Conservation (phyloP, 148 eudicot species). For the Limonium bicolor region DNA sequence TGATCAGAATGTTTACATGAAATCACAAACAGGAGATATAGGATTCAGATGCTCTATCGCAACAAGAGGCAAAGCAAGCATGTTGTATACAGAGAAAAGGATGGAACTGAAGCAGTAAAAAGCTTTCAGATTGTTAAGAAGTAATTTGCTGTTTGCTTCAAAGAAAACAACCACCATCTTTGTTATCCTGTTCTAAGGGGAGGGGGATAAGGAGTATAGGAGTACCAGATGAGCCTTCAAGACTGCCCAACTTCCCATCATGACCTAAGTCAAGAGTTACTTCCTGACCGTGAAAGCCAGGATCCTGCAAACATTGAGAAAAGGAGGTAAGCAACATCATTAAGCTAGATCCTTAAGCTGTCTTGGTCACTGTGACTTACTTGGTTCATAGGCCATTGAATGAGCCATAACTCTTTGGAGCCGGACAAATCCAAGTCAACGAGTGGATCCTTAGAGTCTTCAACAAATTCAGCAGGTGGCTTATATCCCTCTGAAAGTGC, state of each 20-base stretch:
- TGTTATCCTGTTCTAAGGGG: too few relatives aligned
- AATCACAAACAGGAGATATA: too few relatives aligned
- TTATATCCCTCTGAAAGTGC: conserved; percentile 11
- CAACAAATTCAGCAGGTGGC: conserved; percentile 31
- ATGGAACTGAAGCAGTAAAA: too few relatives aligned
- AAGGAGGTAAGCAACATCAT: not conserved
- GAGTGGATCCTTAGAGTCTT: conserved; percentile 34
- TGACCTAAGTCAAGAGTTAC: conserved; percentile 39
- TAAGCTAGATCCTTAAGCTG: too few relatives aligned
- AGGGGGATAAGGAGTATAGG: not conserved
- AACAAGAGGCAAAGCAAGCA: too few relatives aligned
- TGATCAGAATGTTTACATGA: too few relatives aligned
- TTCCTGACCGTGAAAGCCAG: conserved; percentile 50
- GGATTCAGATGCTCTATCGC: too few relatives aligned
- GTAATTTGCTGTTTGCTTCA: too few relatives aligned
- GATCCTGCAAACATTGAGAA: conserved; percentile 22
- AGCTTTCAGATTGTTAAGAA: too few relatives aligned
- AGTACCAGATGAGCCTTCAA: conserved; percentile 52
- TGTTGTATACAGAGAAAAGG: too few relatives aligned
- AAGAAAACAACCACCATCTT: too few relatives aligned
- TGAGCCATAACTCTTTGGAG: conserved; percentile 64
- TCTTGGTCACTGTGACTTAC: too few relatives aligned
- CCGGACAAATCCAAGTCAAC: conserved; percentile 31
- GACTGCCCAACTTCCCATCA: conserved; percentile 45
- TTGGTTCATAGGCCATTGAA: conserved; percentile 54